These are phyloP conservation scores for Colletotrichum sp. DNA, from an alignment of 2,329 filamentous ascomycete genomes.

Conservation along the genomic window DNA sequence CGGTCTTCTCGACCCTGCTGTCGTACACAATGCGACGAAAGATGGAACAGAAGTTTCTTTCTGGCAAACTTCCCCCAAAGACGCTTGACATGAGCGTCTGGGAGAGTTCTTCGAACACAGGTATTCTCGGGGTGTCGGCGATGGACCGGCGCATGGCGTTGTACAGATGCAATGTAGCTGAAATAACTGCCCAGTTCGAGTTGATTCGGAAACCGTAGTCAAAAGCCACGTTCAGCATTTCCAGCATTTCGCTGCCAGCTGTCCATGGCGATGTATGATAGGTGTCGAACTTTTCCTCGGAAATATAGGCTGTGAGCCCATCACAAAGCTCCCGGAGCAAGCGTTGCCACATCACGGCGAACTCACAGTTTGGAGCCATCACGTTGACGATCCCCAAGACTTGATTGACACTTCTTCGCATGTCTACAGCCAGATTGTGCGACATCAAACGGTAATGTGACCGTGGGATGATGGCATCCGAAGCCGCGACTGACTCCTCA, in stretches of 20 bases:
- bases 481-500: not conserved
- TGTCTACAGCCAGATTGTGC: not conserved
- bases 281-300: not conserved
- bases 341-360: too few species aligned
- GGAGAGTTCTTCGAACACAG: not conserved
- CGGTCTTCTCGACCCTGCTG: not conserved
- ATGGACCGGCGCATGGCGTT: not conserved
- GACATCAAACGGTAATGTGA: not conserved
- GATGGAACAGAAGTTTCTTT: not conserved
- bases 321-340: too few species aligned
- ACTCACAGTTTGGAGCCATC: not conserved
- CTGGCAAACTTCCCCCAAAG: not conserved
- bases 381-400: not conserved
- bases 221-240: not conserved
- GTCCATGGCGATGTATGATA: not conserved
- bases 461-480: not conserved
- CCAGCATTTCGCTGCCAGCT: not conserved
- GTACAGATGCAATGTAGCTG: not conserved
- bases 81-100: accelerated
- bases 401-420: not conserved
- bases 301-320: not conserved
- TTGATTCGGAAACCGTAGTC: not conserved
- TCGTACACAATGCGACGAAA: not conserved
- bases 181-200: not conserved
- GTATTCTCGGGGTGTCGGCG: not conserved